Evolutionary conservation across 352 stramenopile genomes (phyloP), one percentile per base, ranked within the genome.

Genomic region (Blastocystis sp.): DNA sequence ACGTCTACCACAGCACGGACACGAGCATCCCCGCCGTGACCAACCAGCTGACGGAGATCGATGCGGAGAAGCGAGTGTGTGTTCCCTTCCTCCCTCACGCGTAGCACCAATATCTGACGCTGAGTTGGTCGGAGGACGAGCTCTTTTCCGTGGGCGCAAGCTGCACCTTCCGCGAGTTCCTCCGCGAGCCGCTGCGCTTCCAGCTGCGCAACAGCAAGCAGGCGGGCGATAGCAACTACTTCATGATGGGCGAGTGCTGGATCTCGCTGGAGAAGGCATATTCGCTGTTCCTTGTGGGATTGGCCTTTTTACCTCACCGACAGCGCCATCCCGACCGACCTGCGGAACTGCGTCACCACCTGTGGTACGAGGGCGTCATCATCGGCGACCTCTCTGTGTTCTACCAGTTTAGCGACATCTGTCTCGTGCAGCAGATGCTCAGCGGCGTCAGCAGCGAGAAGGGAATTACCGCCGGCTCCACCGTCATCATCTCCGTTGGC

Each of bases 351-450:
- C 42, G 42, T n/a, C 75, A 85, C 44, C 75, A 85, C 44, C 54
- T 85, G 9, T 85, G 75, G 75, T 46, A 76, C 24, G 51, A 48
- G 21, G 75, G 75, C 8, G 48, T 64, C 14, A 54, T n/a, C 38
- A 32, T 85, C 29, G 75, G 75, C 9, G 75, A 85, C 3, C 34
- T 85, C n/a, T 69, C 57, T 6, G 34, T 85, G 14, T 72, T 72
- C 48, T 85, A 72, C 36, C 57, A 85, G 40, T 76, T 85, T n/a
- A 64, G 40, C 29, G 57, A 85, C 40, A 56, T 85, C 18, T 85
- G 63, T 42, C 6, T 85, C 4, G 75, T 85, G 36, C 57, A 85
- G 40, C 75, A 85, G 32, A 85, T 85, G 75, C 44, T 85, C 24
- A 72, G 48, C 0, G 75, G 75, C 18, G 75, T 85, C 9, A 64